Evolutionary conservation across 2,329 filamentous ascomycete species (phyloP).

Genomic region (Fusarium incarnatum): DNA sequence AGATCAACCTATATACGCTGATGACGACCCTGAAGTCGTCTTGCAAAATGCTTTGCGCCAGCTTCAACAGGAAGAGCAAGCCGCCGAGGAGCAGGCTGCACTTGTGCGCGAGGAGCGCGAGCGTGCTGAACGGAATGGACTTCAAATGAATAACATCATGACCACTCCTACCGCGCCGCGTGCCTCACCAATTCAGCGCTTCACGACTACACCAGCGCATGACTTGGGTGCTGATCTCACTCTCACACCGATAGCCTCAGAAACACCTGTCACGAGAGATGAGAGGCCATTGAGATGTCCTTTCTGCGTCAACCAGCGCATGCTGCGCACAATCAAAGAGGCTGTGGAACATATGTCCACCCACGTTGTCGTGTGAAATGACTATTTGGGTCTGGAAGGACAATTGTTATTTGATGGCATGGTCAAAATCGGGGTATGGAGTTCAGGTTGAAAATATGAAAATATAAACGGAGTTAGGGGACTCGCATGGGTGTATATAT

Average conservation of each 20-base stretch:
- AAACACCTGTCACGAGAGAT: slow-evolving; percentile 57
- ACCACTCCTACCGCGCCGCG: slow-evolving; percentile 48
- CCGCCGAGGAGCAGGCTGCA: slow-evolving; percentile 68
- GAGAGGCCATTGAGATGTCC: slow-evolving; percentile 68
- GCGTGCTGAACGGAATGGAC: slow-evolving; percentile 56
- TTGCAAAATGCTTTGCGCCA: slow-evolving; percentile 69
- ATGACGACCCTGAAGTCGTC: slow-evolving; percentile 68
- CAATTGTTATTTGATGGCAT: not conserved
- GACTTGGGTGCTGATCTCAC: slow-evolving; percentile 58
- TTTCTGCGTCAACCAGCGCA: slow-evolving; percentile 71
- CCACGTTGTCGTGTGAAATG: slow-evolving; percentile 64
- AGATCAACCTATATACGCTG: slow-evolving; percentile 57
- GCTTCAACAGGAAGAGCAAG: slow-evolving; percentile 69
- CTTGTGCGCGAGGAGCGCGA: slow-evolving; percentile 65
- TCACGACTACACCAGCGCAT: slow-evolving; percentile 50
- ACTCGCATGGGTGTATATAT: not conserved
- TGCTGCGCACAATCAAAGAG: slow-evolving; percentile 70
- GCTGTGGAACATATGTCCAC: slow-evolving; percentile 72
- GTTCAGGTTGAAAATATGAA: slow-evolving; percentile 17
- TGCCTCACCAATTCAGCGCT: slow-evolving; percentile 50
- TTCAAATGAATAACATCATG: slow-evolving; percentile 48
- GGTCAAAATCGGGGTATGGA: slow-evolving; percentile 17
- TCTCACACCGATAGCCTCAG: slow-evolving; percentile 66
- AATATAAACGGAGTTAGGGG: slow-evolving; percentile 21
- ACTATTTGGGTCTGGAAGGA: not conserved